Base-by-base conservation (phyloP, 2,329 filamentous ascomycete genomes). In the Onygenales sp. region DNA sequence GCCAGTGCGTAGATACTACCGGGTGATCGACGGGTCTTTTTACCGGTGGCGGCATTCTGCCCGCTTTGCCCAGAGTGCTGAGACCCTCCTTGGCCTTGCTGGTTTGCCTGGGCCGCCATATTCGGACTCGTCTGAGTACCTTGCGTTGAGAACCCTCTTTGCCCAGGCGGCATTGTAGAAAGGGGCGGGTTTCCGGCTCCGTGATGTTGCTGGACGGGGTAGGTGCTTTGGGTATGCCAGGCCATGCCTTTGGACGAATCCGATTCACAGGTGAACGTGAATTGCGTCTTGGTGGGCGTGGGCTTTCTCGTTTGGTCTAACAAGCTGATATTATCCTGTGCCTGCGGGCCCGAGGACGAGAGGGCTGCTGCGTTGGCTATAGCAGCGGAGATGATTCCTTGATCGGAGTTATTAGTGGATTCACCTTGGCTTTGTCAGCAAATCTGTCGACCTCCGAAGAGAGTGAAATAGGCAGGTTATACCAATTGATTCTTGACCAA, bases 241-340 rank as follows among this genome's bases (percentile, higher is more conserved):
- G 84, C 83, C 67, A 89, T 81, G 53, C 86, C 83, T 55, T 86
- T 88, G 1, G 88, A 85, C 39, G 90, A 88, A 65, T 93, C 89
- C 1, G 91, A 92, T 63, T 94, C 88, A 70, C 90, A 96, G 10
- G 89, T 95, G 66, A 98, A 98, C 8, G 93, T 98, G 67, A 98
- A 98, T 62, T 96, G 89, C 0, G 87, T 86, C 53, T 90, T 88
- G 5, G 85, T 81, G 4, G 87, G 83, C 37, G 79, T 83, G 3
- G 80, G 66, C 62, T 81, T 85, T 54, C 76, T 76, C 5, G 79
- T 74, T 67, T 88, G 86, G 54, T 88, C 84, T 48, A 94, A 72
- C 55, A 91, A 77, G 67, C 86, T 92, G 58, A 85, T 77, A 69
- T 89, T 93, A 65, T 92, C 87, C 65, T 89, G 84, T 11, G 84